A percentile compares a stretch with the other conserved stretches of the same genome.
Conservation (phyloP, 2,329 filamentous ascomycete species). For the Leptographium flavum region DNA sequence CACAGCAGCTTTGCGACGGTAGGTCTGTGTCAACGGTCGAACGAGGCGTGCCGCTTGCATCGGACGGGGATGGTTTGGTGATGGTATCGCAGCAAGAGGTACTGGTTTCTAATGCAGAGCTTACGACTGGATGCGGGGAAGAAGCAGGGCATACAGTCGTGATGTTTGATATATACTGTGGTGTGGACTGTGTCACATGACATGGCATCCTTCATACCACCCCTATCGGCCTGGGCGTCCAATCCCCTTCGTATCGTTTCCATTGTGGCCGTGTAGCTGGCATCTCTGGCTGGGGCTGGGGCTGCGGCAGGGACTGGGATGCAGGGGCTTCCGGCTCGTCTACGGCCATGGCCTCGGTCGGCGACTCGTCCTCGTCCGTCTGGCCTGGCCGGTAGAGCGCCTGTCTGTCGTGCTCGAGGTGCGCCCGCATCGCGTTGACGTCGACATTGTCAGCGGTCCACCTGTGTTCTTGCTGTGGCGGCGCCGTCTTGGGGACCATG, state of each 20-base stretch:
- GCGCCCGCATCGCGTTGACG: slow-evolving; percentile 5
- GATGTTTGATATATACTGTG: not conserved
- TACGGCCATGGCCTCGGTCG: slow-evolving; percentile 9
- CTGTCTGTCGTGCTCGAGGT: slow-evolving; percentile 4
- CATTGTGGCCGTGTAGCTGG: slow-evolving; percentile 26
- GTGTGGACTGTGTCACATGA: not conserved
- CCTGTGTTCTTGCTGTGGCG: not conserved
- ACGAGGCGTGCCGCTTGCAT: slow-evolving; percentile 3
- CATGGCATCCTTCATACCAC: slow-evolving; percentile 22
- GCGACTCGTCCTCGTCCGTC: not conserved
- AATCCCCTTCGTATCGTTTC: slow-evolving; percentile 34
- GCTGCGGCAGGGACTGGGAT: no score
- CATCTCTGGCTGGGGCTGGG: slow-evolving; percentile 4
- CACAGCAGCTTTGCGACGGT: not conserved
- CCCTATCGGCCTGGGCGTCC: slow-evolving; percentile 45
- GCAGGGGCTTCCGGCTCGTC: no score
- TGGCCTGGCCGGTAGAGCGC: not conserved
- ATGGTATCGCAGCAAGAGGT: not conserved
- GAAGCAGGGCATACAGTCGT: not conserved
- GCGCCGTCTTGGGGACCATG: slow-evolving; percentile 5
- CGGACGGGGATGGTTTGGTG: not conserved
- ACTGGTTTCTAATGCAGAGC: not conserved
- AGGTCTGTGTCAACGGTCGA: not conserved
- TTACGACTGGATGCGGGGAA: not conserved
- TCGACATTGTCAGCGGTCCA: slow-evolving; percentile 6